Evolutionary conservation across 2,329 filamentous ascomycete genomes (phyloP).

Genomic region (Sclerotinia spermophila): DNA sequence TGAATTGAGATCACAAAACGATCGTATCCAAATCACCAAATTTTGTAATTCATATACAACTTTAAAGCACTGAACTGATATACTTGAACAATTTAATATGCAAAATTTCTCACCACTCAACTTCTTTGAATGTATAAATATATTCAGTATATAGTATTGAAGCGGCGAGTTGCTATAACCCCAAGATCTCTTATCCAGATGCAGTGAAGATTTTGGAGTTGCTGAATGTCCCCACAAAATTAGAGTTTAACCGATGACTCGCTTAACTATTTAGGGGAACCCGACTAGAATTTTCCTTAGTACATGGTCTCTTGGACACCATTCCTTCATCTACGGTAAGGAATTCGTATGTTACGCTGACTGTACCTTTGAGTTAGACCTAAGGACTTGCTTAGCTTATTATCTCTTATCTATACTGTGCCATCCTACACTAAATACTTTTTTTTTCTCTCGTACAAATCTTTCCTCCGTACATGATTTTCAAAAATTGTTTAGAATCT

Average conservation of each 20-base stretch:
- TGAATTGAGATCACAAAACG: too few species aligned
- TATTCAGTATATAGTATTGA: rapidly evolving
- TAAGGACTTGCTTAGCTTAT: neutral
- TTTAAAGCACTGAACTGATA: neutral
- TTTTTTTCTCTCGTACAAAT: neutral
- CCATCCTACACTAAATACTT: neutral
- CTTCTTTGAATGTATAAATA: neutral
- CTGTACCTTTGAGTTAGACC: neutral
- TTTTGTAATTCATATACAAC: neutral
- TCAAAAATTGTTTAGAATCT: too few species aligned
- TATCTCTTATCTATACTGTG: neutral
- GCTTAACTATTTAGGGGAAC: neutral
- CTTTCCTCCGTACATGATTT: too few species aligned
- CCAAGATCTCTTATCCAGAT: neutral
- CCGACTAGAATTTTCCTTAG: neutral
- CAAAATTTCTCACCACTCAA: neutral
- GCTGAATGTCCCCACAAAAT: neutral
- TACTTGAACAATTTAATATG: rapidly evolving
- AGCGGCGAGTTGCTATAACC: neutral
- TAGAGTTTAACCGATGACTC: neutral
- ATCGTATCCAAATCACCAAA: neutral
- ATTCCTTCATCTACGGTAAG: neutral
- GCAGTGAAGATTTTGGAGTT: neutral
- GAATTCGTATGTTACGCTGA: neutral
- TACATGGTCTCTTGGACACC: neutral